These are phyloP conservation scores for Tricholoma terreum DNA, from an alignment of 768 basidiomycete species.

Conservation along the genomic window DNA sequence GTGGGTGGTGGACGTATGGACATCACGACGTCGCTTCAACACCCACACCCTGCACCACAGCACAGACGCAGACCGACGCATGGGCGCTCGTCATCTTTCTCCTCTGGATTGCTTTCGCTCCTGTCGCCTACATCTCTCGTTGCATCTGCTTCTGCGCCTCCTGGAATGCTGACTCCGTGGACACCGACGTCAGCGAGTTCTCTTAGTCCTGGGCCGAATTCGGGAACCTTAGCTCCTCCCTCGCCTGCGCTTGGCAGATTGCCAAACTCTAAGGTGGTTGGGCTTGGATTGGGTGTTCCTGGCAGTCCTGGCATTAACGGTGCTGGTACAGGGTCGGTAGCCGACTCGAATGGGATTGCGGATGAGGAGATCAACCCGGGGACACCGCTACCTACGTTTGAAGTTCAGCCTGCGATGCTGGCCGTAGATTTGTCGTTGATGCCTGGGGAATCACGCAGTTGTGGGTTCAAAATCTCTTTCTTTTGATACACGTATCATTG, in stretches of 20 bases:
- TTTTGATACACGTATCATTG: neutral
- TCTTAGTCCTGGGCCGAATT: neutral
- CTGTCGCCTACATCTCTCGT: conserved; percentile 38
- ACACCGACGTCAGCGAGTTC: conserved; percentile 3
- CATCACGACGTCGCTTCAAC: conserved; percentile 49
- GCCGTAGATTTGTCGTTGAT: conserved; percentile 80
- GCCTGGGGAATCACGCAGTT: conserved; percentile 83
- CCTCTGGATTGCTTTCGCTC: conserved; percentile 49
- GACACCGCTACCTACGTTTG: conserved; percentile 75
- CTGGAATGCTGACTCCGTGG: conserved; percentile 6
- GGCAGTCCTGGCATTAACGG: neutral
- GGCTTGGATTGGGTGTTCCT: conserved; percentile 20
- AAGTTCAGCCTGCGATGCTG: conserved; percentile 82
- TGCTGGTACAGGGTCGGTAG: neutral
- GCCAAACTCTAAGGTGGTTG: conserved; percentile 11
- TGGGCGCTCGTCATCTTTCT: conserved; percentile 49
- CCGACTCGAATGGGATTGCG: neutral
- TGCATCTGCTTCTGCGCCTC: conserved; percentile 15
- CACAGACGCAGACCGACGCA: conserved; percentile 36
- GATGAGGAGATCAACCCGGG: conserved; percentile 59
- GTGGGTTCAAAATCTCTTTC: conserved; percentile 46
- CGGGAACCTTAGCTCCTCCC: conserved; percentile 7
- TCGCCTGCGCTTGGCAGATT: conserved; percentile 14
- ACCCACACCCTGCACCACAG: conserved; percentile 16
- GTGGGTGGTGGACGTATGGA: conserved; percentile 82